Percentiles rank a stretch among this genome's conserved stretches.
Evolutionary conservation across 164 flowering plant genomes (phyloP).

Genomic region (Kingdonia uniflora): DNA sequence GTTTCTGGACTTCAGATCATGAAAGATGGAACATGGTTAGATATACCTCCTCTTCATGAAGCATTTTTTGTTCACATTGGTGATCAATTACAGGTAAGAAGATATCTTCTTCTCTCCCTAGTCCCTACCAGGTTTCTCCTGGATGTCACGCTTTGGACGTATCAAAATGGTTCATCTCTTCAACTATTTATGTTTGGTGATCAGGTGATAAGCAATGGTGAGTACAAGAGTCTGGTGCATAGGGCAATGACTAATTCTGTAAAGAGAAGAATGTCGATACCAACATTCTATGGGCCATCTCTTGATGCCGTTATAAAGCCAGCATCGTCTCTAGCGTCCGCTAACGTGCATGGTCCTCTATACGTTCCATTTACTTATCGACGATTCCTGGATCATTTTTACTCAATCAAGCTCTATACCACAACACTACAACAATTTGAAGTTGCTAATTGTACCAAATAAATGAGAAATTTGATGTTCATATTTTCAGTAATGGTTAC

Average conservation of each 20-base stretch:
- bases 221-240: constrained; percentile 10
- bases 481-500: neutral
- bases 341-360: constrained; percentile 4
- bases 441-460: neutral
- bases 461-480: neutral
- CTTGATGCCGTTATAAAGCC: constrained; percentile 8
- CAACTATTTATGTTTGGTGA: too few species aligned
- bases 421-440: constrained; percentile 8
- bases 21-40: constrained; percentile 32
- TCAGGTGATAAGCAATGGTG: constrained; percentile 11
- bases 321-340: neutral
- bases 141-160: too few species aligned
- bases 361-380: constrained; percentile 6
- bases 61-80: constrained; percentile 5
- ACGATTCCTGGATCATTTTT: constrained; percentile 10
- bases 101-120: neutral
- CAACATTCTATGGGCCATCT: constrained; percentile 8
- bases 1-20: constrained; percentile 56
- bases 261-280: constrained; percentile 7
- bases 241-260: constrained; percentile 6
- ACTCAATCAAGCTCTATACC: constrained; percentile 7
- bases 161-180: too few species aligned
- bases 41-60: constrained; percentile 3
- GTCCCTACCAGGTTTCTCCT: neutral
- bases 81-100: constrained; percentile 7